Base-by-base conservation (phyloP, 2,329 filamentous ascomycete species). In the Elsinoe fawcettii region DNA sequence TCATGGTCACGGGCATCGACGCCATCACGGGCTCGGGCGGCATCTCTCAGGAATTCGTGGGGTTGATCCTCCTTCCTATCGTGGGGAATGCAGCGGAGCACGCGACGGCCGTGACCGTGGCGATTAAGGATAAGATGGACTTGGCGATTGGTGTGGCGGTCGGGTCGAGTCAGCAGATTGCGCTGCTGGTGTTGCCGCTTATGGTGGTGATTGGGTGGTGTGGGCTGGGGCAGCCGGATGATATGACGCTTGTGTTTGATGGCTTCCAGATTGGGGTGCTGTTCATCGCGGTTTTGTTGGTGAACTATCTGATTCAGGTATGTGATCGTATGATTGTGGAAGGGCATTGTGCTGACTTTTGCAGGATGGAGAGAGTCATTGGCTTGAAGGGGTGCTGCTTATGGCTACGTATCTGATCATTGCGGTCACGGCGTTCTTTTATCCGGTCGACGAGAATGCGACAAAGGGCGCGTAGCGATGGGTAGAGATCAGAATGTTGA, bases 161-260 rank as follows among this genome's bases (percentile, higher is more conserved):
- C n/a, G 82, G 82, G 12, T 82, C 79, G 0, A 81, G 78, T 62
- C 82, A 85, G 76, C 82, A 85, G 66, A 85, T 85, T 63, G 82
- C 82, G 0, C 71, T 85, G 20, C 71, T 85, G 27, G 80, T 85
- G 30, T 71, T 84, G 56, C 82, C 82, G 1, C 67, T 85, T 41
- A 75, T 80, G 63, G 77, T 85, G 20, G 74, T 85, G 39, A 74
- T 85, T 55, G 81, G 80, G 56, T 85, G 82, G 82, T 75, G 80
- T 55, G 79, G 79, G 55, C 75, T 80, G 16, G 68, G 67, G 1
- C 61, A 63, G 6, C 61, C 60, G 0, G 74, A 80, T 51, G 73
- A 77, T 36, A 84, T 87, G 88, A 88, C 84, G 18, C 79, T 95
- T 4, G 86, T 86, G 69, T 93, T 96, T 68, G 89, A 95, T 67